Evolutionary conservation across 176 grass and related monocot genomes (phyloP).

Genomic region (Juncus effusus): DNA sequence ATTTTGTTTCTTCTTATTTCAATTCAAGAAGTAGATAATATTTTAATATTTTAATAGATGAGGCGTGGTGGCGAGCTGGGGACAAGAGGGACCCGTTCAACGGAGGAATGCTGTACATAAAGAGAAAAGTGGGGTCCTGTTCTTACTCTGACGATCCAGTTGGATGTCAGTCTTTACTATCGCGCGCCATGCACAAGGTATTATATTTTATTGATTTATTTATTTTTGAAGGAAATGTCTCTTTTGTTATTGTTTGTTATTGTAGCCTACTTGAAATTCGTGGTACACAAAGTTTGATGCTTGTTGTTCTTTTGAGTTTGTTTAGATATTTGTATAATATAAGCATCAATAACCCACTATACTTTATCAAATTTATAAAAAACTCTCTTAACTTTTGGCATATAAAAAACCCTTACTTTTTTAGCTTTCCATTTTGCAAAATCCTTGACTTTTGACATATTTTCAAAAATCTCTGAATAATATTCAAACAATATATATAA

Average conservation of each 20-base stretch:
- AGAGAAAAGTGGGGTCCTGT: constrained; percentile 98
- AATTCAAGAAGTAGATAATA: constrained; percentile 22
- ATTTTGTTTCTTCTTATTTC: neutral
- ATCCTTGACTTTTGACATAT: too few species aligned
- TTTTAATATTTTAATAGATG: constrained; percentile 45
- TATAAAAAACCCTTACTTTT: too few species aligned
- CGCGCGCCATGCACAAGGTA: constrained; percentile 95
- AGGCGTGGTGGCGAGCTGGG: constrained; percentile 84
- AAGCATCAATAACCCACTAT: neutral
- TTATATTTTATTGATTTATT: constrained; percentile 4
- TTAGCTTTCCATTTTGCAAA: too few species aligned
- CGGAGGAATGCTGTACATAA: constrained; percentile 82
- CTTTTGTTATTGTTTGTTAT: too few species aligned
- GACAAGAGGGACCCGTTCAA: constrained; percentile 86
- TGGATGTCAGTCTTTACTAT: constrained; percentile 94
- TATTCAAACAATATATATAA: too few species aligned
- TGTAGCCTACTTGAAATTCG: too few species aligned
- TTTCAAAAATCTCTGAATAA: too few species aligned
- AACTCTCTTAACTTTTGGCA: too few species aligned
- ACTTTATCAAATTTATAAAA: too few species aligned
- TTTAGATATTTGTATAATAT: constrained; percentile 10
- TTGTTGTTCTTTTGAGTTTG: neutral
- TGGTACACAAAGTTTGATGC: too few species aligned
- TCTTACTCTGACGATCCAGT: constrained; percentile 91
- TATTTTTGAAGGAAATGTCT: too few species aligned